Base-by-base conservation (phyloP, 352 stramenopile genomes). In the Phytophthora brassicae region DNA sequence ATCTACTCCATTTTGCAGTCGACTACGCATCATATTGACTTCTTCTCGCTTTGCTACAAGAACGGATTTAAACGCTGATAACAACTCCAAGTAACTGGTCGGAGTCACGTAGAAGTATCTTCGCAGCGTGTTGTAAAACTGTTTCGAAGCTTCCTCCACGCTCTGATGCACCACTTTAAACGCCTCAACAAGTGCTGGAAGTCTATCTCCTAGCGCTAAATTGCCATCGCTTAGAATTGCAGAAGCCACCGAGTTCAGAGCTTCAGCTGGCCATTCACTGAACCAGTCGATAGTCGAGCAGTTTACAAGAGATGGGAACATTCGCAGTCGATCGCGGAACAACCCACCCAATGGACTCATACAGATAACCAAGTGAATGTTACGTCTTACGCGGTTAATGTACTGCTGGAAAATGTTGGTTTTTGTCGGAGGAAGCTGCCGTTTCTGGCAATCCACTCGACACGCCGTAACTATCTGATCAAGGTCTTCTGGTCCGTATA, bases 331-430 rank as follows among this genome's bases (percentile, higher is more conserved):
- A 26, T 95, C 87, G 6, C 87, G 81, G 47, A 95, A 95, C 6
- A 89, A 66, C 9, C 74, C 82, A 14, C 87, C 87, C 19, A 95
- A 79, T 0, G 85, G 87, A 36, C 84, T 92, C 86, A 94, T 94
- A 39, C 86, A 94, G 31, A 98, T 83, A 24, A 97, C 90, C 41
- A 97, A 66, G 56, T 97, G 89, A 29, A 98, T 91, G 63, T 98
- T 98, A 20, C 79, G 78, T 4, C 92, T 79, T 22, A 98, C 94
- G 22, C 92, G 84, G 28, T 95, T 86, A 52, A 98, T 87, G 67
- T 97, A 98, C 72, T 98, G 91, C 52, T 94, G 74, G 59, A 97
- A 98, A 7, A 97, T 97, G 60, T 98, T 98, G 17, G 96, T 92
- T 65, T 97, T 97, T 1, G 92, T 98, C 4, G 92, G 89, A 3